phyloP scores from a whole-genome alignment of 305 asterid genomes.

The Fraxinus dipetala region DNA sequence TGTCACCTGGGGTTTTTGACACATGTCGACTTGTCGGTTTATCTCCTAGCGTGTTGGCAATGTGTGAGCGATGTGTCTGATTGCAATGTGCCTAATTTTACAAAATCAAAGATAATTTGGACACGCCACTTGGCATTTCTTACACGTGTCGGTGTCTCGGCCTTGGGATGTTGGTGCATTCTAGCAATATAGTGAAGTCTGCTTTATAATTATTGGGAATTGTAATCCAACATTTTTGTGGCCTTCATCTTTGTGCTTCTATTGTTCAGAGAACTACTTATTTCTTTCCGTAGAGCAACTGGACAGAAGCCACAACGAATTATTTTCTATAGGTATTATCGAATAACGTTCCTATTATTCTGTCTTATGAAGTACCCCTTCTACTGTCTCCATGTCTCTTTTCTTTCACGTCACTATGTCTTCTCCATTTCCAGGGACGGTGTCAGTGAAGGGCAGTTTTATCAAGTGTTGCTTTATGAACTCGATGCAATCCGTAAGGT shows the following conservation, averaged over 20 bases:
- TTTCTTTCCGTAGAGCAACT: slow-evolving; percentile 87
- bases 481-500: slow-evolving; percentile 97
- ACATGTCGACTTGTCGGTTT: neutral
- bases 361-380: neutral
- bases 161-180: neutral
- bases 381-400: neutral
- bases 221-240: neutral
- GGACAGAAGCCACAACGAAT: slow-evolving; percentile 86
- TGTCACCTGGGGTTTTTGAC: neutral
- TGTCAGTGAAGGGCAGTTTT: slow-evolving; percentile 96
- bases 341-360: neutral
- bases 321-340: slow-evolving; percentile 76
- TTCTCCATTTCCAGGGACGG: slow-evolving; percentile 64
- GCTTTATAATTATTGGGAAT: neutral
- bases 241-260: slow-evolving; percentile 11
- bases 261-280: slow-evolving; percentile 75
- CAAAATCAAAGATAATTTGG: neutral
- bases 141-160: neutral
- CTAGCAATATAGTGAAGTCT: neutral
- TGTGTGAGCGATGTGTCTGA: neutral
- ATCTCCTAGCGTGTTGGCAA: neutral
- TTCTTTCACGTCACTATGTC: neutral
- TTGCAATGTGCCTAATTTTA: neutral
- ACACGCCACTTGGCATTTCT: neutral
- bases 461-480: slow-evolving; percentile 81